Evolutionary conservation across 805 yeast genomes (phyloP).

Genomic region (Candida vaughaniae): DNA sequence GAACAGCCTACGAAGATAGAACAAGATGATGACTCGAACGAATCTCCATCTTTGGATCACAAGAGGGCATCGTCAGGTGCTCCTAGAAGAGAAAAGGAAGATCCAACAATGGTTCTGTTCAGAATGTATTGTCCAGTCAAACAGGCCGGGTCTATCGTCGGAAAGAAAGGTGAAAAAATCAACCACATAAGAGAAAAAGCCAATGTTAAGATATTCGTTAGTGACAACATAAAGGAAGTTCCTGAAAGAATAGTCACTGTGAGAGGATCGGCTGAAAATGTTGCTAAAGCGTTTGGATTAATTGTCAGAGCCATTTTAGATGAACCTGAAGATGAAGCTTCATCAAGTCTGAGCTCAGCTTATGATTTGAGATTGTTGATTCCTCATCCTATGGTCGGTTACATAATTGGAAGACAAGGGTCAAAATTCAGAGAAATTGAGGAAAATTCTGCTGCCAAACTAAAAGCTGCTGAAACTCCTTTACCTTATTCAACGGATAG

Average conservation of each 20-base stretch:
- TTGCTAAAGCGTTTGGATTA: slow-evolving; percentile 79
- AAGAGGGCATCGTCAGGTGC: slow-evolving; percentile 3
- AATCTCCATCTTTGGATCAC: slow-evolving; percentile 25
- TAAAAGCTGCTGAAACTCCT: slow-evolving; percentile 70
- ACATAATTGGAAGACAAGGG: slow-evolving; percentile 76
- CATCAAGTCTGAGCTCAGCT: slow-evolving; percentile 52
- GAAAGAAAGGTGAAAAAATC: slow-evolving; percentile 77
- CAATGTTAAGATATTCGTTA: slow-evolving; percentile 63
- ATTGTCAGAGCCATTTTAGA: slow-evolving; percentile 64
- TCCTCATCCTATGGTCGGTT: slow-evolving; percentile 80
- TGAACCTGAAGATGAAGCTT: slow-evolving; percentile 65
- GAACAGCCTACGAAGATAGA: neutral
- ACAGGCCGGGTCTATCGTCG: slow-evolving; percentile 74
- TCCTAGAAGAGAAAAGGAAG: slow-evolving; percentile 35
- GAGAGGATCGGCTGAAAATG: slow-evolving; percentile 72
- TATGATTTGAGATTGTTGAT: slow-evolving; percentile 61
- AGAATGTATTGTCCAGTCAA: slow-evolving; percentile 74
- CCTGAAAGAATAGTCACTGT: slow-evolving; percentile 75
- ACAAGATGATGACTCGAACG: neutral
- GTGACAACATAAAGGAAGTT: slow-evolving; percentile 68
- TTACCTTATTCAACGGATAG: slow-evolving; percentile 79
- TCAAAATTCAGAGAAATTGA: slow-evolving; percentile 76
- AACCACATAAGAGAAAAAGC: slow-evolving; percentile 62
- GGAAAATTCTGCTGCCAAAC: slow-evolving; percentile 73
- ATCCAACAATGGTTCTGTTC: slow-evolving; percentile 62